Conservation (phyloP, 2,329 filamentous ascomycete genomes). For the Ilyonectria mors-panacis region DNA sequence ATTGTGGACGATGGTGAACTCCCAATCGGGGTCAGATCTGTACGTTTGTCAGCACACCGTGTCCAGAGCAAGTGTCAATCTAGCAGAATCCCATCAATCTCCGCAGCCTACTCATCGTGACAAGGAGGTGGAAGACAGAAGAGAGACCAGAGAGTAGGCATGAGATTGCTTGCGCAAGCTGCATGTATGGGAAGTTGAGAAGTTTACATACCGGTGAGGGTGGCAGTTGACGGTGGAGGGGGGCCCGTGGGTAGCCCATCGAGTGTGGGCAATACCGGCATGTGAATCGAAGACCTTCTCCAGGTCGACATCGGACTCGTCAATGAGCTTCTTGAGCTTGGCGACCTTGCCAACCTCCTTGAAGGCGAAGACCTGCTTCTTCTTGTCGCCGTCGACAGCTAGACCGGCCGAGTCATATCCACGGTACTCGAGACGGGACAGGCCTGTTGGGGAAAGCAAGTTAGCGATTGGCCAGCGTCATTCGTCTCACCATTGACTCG, state of each 20-base stretch:
- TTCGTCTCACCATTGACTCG: slow-evolving; percentile 47
- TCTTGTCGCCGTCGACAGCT: slow-evolving; percentile 97
- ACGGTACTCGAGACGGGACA: slow-evolving; percentile 96
- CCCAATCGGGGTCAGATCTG: slow-evolving; percentile 94
- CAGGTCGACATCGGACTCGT: slow-evolving; percentile 84
- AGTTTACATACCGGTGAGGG: slow-evolving; percentile 84
- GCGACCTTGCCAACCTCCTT: slow-evolving; percentile 99
- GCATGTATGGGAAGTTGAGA: slow-evolving; percentile 4
- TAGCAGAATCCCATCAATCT: neutral
- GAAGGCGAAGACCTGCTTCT: slow-evolving; percentile 96
- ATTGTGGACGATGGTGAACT: slow-evolving; percentile 98
- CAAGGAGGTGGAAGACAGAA: neutral
- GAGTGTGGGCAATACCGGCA: slow-evolving; percentile 97
- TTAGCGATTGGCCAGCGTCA: slow-evolving; percentile 38
- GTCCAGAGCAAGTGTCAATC: slow-evolving; percentile 4
- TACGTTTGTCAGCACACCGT: slow-evolving; percentile 41
- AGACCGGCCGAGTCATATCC: slow-evolving; percentile 98
- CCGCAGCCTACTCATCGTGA: neutral
- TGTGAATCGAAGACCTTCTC: slow-evolving; percentile 98
- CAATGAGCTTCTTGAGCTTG: slow-evolving; percentile 95
- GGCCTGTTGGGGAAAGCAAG: slow-evolving; percentile 69
- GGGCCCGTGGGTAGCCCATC: slow-evolving; percentile 98
- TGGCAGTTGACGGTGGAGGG: slow-evolving; percentile 98
- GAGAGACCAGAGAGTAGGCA: neutral
- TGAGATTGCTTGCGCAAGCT: slow-evolving; percentile 18